Conservation (phyloP, 2,329 filamentous ascomycete genomes). For the Ophiosphaerella narmari region DNA sequence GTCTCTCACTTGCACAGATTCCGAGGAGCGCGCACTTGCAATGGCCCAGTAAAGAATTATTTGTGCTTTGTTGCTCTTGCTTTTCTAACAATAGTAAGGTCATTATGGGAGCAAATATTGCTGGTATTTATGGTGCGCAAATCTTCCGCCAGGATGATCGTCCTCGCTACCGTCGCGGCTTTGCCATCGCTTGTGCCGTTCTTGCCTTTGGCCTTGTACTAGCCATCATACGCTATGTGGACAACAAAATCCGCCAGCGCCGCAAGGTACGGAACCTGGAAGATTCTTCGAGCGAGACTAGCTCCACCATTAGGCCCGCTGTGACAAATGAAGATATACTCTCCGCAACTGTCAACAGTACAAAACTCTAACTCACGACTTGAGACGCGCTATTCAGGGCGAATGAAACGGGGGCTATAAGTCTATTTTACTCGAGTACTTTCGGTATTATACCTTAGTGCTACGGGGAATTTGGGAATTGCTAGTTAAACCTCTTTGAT, state of each 20-base stretch:
- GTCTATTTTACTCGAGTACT: too few species aligned
- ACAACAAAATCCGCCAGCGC: conserved; percentile 41
- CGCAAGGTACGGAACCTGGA: conserved; percentile 12
- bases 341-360: too few species aligned
- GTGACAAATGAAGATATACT: too few species aligned
- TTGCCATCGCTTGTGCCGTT: conserved; percentile 53
- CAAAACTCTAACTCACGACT: too few species aligned
- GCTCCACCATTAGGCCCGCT: too few species aligned
- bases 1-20: conserved; percentile 60
- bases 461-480: too few species aligned
- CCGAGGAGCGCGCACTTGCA: conserved; percentile 62
- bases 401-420: too few species aligned
- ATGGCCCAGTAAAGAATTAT: conserved; percentile 57
- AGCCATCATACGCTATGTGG: conserved; percentile 51
- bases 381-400: too few species aligned
- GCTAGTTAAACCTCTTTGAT: conserved; percentile 64
- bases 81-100: conserved; percentile 43
- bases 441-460: too few species aligned
- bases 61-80: too few species aligned
- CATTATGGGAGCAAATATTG: conserved; percentile 66
- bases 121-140: conserved; percentile 65
- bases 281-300: conserved; percentile 2
- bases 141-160: conserved; percentile 61
- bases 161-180: conserved; percentile 58
- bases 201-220: conserved; percentile 51